Conservation (phyloP, 2,329 filamentous ascomycete species). For the Penicillium nordicum region DNA sequence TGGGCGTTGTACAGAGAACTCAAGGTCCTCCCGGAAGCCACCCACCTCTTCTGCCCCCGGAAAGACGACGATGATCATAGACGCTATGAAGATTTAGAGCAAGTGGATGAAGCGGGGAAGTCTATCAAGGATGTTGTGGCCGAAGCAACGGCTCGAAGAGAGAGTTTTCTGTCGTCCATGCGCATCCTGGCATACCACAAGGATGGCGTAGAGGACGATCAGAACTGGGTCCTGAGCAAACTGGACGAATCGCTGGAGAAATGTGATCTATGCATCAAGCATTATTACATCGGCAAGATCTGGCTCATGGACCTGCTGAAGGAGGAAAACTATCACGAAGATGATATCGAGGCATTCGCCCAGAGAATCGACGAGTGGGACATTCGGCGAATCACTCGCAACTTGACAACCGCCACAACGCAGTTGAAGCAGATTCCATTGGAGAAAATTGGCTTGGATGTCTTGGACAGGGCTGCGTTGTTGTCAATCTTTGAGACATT, state of each 20-base stretch:
- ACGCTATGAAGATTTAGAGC: constrained; percentile 59
- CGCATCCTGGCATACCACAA: constrained; percentile 65
- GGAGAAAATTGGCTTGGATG: constrained; percentile 49
- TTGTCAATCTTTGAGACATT: constrained; percentile 84
- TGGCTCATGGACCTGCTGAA: constrained; percentile 60
- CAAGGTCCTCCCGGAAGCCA: constrained; percentile 44
- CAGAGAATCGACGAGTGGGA: constrained; percentile 59
- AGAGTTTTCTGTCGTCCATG: constrained; percentile 64
- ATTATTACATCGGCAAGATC: constrained; percentile 69
- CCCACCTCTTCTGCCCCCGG: constrained; percentile 68
- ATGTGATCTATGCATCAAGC: constrained; percentile 68
- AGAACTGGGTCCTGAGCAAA: constrained; percentile 57
- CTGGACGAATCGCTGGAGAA: constrained; percentile 58
- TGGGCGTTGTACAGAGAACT: constrained; percentile 35
- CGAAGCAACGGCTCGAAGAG: constrained; percentile 55
- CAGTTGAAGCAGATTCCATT: constrained; percentile 52
- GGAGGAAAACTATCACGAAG: constrained; percentile 55
- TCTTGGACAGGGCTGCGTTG: constrained; percentile 59
- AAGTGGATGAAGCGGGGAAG: constrained; percentile 46
- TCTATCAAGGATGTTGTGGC: constrained; percentile 47
- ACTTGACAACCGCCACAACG: constrained; percentile 55
- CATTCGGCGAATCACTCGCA: constrained; percentile 58
- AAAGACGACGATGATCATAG: constrained; percentile 60
- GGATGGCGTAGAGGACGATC: constrained; percentile 58
- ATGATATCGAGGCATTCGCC: constrained; percentile 51